Conservation (phyloP, 495 filamentous ascomycete genomes). For the Aspergillus diversus region DNA sequence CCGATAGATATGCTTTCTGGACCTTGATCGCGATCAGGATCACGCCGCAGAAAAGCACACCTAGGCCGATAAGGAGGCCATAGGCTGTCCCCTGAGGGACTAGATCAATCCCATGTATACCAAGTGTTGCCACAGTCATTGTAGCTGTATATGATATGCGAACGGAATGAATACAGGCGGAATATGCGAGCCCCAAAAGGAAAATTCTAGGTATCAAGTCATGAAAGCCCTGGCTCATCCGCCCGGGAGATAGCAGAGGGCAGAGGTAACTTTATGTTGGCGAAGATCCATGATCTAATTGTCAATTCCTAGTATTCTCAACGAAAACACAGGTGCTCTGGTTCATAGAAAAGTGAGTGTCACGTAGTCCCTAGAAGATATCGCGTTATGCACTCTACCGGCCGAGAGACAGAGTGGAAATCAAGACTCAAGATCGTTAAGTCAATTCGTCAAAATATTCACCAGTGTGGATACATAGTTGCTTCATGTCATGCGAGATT, state of each 20-base stretch:
- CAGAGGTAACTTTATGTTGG: constrained; percentile 3
- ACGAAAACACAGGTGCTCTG: constrained; percentile 11
- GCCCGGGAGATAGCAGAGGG: constrained; percentile 1
- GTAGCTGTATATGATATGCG: neutral
- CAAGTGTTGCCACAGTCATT: constrained; percentile 1
- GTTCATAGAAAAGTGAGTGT: constrained; percentile 12
- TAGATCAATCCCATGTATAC: constrained; percentile 23
- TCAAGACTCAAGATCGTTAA: constrained; percentile 3
- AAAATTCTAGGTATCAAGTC: neutral
- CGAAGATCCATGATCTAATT: neutral
- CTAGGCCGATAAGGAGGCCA: constrained; percentile 48
- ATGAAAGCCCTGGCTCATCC: neutral
- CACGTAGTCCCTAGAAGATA: constrained; percentile 35
- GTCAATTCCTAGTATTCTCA: neutral
- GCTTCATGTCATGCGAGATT: constrained; percentile 13
- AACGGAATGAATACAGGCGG: neutral
- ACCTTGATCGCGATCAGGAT: constrained; percentile 46
- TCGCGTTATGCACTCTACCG: constrained; percentile 33
- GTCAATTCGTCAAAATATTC: constrained; percentile 8
- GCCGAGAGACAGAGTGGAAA: constrained; percentile 9
- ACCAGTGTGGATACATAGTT: constrained; percentile 13
- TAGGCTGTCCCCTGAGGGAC: constrained; percentile 48
- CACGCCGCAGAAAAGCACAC: constrained; percentile 46
- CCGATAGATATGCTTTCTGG: constrained; percentile 45
- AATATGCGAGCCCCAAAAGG: neutral